Conservation (phyloP, 2,329 filamentous ascomycete genomes). For the Dothideomycetes sp. region DNA sequence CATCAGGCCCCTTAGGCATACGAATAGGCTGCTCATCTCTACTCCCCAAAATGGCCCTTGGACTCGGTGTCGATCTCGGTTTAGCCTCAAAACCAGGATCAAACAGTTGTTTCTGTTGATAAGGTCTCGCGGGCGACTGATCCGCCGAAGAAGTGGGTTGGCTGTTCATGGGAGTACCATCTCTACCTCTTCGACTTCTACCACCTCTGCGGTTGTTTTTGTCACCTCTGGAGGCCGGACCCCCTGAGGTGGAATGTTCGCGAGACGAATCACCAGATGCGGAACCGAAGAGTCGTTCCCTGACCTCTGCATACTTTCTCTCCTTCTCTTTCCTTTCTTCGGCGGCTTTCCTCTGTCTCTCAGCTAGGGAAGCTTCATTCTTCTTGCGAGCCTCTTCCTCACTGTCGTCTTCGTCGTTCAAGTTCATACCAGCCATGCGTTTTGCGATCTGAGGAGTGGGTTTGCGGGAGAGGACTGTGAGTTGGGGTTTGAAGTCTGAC, state of each 20-base stretch:
- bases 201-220: conserved; percentile 22
- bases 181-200: conserved; percentile 21
- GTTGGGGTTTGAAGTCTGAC: conserved; percentile 66
- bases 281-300: conserved; percentile 77
- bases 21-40: conserved; percentile 61
- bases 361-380: conserved; percentile 59
- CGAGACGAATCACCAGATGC: conserved; percentile 18
- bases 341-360: conserved; percentile 68
- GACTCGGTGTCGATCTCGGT: conserved; percentile 37
- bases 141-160: conserved; percentile 27
- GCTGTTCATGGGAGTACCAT: conserved; percentile 27
- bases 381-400: conserved; percentile 53
- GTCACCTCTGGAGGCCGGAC: conserved; percentile 15
- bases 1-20: conserved; percentile 68
- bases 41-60: conserved; percentile 43
- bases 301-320: conserved; percentile 76
- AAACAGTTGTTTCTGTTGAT: conserved; percentile 51
- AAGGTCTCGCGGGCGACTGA: conserved; percentile 28
- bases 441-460: conserved; percentile 53
- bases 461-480: conserved; percentile 79
- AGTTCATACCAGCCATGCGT: conserved; percentile 37
- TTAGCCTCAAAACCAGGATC: conserved; percentile 65
- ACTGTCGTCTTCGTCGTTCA: conserved; percentile 51
- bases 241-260: conserved; percentile 22
- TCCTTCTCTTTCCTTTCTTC: conserved; percentile 82